Conservation (phyloP, 2,329 filamentous ascomycete species). For the Fusarium mangiferae region DNA sequence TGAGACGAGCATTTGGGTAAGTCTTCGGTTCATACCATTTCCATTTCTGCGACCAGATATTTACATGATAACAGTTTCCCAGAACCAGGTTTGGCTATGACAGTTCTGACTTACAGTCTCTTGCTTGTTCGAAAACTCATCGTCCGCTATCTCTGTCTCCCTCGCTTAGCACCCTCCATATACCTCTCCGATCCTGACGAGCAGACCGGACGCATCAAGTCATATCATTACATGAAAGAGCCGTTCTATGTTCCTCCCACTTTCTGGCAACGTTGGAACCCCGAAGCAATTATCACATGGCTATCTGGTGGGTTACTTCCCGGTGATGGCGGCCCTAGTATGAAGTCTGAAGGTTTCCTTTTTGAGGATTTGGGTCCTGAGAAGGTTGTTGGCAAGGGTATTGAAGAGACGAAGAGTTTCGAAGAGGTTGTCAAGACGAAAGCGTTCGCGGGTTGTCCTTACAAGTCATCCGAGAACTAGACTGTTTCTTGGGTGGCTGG, state of each 20-base stretch:
- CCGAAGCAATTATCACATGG: constrained; percentile 59
- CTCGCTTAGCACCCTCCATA: constrained; percentile 59
- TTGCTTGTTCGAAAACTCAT: constrained; percentile 64
- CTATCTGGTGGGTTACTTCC: constrained; percentile 58
- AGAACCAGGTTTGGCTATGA: constrained; percentile 53
- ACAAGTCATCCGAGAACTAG: background rate
- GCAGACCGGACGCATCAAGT: constrained; percentile 62
- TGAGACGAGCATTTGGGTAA: constrained; percentile 73
- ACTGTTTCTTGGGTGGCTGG: background rate
- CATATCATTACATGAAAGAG: constrained; percentile 65
- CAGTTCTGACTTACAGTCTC: constrained; percentile 55
- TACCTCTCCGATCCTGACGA: constrained; percentile 61
- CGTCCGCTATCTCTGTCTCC: constrained; percentile 68
- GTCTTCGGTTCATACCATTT: constrained; percentile 23
- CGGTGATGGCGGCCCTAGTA: constrained; percentile 51
- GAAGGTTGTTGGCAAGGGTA: constrained; percentile 62
- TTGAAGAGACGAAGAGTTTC: constrained; percentile 52
- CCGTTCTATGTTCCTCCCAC: constrained; percentile 73
- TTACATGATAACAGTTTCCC: constrained; percentile 51
- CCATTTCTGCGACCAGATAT: background rate
- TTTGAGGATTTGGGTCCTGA: constrained; percentile 72
- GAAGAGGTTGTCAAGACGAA: constrained; percentile 46
- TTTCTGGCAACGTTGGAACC: constrained; percentile 71
- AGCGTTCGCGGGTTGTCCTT: constrained; percentile 59
- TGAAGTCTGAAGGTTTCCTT: constrained; percentile 62